Conservation (phyloP, 2,329 filamentous ascomycete species). For the Sporothrix inflata region DNA sequence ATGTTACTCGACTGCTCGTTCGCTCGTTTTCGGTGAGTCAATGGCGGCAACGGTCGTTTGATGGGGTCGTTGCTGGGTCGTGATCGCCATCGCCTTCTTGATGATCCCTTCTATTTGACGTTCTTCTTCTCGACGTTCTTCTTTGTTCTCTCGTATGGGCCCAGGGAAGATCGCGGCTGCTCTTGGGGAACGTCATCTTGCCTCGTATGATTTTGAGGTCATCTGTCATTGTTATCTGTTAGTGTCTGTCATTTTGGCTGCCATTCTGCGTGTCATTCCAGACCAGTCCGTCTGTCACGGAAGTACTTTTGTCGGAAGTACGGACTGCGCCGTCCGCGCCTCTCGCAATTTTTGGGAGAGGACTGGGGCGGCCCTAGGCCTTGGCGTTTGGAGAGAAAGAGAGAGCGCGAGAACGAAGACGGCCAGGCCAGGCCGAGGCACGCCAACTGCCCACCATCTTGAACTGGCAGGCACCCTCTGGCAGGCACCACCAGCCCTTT, state of each 20-base stretch:
- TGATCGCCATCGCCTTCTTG: neutral
- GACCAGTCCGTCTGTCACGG: neutral
- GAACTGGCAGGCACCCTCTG: neutral
- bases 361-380: neutral
- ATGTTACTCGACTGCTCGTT: neutral
- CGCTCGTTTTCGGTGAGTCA: neutral
- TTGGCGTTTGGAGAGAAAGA: neutral
- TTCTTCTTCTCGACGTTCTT: neutral
- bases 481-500: constrained; percentile 5
- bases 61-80: neutral
- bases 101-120: neutral
- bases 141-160: constrained; percentile 16
- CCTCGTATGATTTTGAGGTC: neutral
- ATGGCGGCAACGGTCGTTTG: neutral
- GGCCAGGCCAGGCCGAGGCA: neutral
- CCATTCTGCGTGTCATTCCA: neutral
- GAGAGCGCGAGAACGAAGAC: neutral
- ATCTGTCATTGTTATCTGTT: neutral
- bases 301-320: constrained; percentile 7
- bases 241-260: neutral
- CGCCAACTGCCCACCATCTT: too few species aligned
- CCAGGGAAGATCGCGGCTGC: neutral
- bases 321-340: neutral
- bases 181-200: neutral
- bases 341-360: neutral